phyloP scores from a whole-genome alignment of 495 filamentous ascomycete genomes.

The Trichocladium antarcticum region DNA sequence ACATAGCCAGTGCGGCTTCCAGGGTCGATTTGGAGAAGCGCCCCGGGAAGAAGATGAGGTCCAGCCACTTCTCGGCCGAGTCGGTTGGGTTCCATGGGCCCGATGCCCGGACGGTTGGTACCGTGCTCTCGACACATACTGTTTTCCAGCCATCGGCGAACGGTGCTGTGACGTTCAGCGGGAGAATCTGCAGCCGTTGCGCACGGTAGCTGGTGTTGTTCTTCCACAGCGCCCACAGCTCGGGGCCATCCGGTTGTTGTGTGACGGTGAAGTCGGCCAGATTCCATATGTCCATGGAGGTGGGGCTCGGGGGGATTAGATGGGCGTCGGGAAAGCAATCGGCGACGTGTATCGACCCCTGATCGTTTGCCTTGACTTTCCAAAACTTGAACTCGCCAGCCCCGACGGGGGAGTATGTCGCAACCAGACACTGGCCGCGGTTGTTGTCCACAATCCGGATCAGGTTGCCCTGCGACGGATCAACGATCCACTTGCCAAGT shows the following conservation, averaged over 20 bases:
- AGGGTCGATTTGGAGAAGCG: slow-evolving; percentile 64
- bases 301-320: slow-evolving; percentile 57
- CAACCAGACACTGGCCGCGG: slow-evolving; percentile 57
- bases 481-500: slow-evolving; percentile 55
- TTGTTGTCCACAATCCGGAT: slow-evolving; percentile 59
- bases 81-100: slow-evolving; percentile 53
- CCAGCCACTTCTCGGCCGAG: slow-evolving; percentile 53
- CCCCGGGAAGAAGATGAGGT: slow-evolving; percentile 71
- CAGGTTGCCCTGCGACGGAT: slow-evolving; percentile 58
- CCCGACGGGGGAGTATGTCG: slow-evolving; percentile 77
- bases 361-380: slow-evolving; percentile 55
- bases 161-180: slow-evolving; percentile 31
- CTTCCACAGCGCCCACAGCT: slow-evolving; percentile 80
- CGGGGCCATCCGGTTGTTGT: slow-evolving; percentile 37
- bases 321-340: slow-evolving; percentile 53
- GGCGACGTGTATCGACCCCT: slow-evolving; percentile 49
- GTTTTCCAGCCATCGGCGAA: slow-evolving; percentile 67
- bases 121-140: slow-evolving; percentile 52
- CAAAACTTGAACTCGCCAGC: slow-evolving; percentile 94
- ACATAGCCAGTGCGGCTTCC: slow-evolving; percentile 70
- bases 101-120: slow-evolving; percentile 43
- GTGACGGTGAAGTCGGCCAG: slow-evolving; percentile 68
- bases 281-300: slow-evolving; percentile 72
- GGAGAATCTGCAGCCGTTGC: slow-evolving; percentile 40
- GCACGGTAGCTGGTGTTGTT: slow-evolving; percentile 67